Evolutionary conservation across 805 yeast species (phyloP), one percentile per base, ranked within the genome.

Genomic region (Candida patagonica): DNA sequence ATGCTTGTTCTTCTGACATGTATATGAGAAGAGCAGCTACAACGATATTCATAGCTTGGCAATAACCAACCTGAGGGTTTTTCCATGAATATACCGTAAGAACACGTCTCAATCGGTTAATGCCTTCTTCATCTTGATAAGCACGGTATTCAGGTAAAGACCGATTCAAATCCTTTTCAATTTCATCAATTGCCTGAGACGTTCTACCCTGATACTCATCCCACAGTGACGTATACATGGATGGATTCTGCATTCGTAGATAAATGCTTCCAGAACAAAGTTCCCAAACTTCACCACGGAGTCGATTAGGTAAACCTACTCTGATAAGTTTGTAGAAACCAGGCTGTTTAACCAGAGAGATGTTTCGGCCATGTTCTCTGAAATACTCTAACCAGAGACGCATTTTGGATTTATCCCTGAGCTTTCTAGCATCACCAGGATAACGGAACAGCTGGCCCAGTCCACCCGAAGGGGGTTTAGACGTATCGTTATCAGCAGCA

Each of bases 271-370:
- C 99, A 32, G 85, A 76, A 38, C 86, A 75, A 40, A 85, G 63
- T 58, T 92, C 98, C 99, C 99, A 92, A 10, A 92, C 66, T 55
- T 92, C 99, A 27, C 98, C 98, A 49, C 99, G 71, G 40, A 92
- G 66, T 43, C 94, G 71, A 55, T 89, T 89, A n/a, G 97, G 97
- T 19, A 92, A 68, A 0, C 98, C 97, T 12, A 88, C 92, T 37
- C 96, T 70, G 6, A 92, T 72, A 37, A 92, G 70, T 53, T 82
- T 83, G 58, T 78, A 83, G 54, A 86, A 94, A 54, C 78, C 74
- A 27, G 78, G 84, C 41, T 81, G 84, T 35, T 77, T 73, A 1
- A 84, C 70, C 15, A 89, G 51, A 1, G 94, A 77, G 38, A 92
- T 63, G 53, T 88, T 87, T 35, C 95, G 69, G 22, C 98, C 98